Evolutionary conservation across 164 flowering plant species (phyloP).

Genomic region (Cinnamomum micranthum): DNA sequence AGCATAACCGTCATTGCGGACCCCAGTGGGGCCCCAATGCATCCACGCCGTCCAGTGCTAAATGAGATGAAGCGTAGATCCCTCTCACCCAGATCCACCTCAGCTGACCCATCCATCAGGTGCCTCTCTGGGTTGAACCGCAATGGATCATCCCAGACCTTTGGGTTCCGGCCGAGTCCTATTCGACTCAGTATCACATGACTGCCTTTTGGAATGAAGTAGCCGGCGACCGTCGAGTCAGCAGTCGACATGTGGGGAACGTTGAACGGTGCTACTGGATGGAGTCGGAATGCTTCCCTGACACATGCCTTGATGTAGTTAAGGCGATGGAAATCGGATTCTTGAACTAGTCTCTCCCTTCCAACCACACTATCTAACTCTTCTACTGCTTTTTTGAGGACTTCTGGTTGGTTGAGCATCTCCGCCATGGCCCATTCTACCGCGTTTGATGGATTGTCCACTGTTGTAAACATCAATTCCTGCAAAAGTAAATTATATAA

Average conservation of each 20-base stretch:
- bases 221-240: conserved; percentile 7
- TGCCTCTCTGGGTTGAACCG: conserved; percentile 47
- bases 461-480: conserved; percentile 30
- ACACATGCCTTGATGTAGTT: too few species aligned
- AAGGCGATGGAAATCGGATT: too few species aligned
- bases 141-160: conserved; percentile 30
- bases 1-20: too few species aligned
- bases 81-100: conserved; percentile 22
- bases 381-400: too few species aligned
- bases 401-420: too few species aligned
- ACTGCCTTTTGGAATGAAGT: conserved; percentile 28
- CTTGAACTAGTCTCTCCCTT: too few species aligned
- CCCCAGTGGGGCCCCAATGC: too few species aligned
- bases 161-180: conserved; percentile 25
- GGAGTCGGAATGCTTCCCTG: conserved; percentile 22
- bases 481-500: background rate
- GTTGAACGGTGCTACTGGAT: conserved; percentile 26
- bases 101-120: conserved; percentile 9
- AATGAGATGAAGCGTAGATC: conserved; percentile 36
- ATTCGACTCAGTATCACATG: conserved; percentile 21
- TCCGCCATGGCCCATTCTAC: conserved; percentile 24
- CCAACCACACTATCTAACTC: too few species aligned
- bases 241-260: conserved; percentile 24
- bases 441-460: conserved; percentile 34
- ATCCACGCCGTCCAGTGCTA: conserved; percentile 38